These are phyloP conservation scores for Cryptococcus floricola DNA, from an alignment of 1,284 basidiomycete genomes.

Conservation along the genomic window DNA sequence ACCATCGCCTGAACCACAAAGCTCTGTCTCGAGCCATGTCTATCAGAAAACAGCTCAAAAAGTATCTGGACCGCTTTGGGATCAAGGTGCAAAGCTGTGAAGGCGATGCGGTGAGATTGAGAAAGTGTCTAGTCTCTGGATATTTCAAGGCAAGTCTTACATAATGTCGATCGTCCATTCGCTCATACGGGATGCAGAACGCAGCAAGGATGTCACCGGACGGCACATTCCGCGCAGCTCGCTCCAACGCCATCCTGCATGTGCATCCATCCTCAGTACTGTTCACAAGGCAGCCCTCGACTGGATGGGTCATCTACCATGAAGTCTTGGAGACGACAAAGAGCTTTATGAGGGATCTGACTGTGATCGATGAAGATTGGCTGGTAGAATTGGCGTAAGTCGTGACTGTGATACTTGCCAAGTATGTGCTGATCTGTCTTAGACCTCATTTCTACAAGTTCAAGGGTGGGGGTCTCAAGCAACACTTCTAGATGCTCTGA, in stretches of 20 bases:
- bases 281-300: conserved; percentile 83
- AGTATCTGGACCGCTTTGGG: conserved; percentile 83
- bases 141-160: conserved; percentile 64
- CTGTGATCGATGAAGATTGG: conserved; percentile 55
- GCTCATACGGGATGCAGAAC: conserved; percentile 52
- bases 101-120: conserved; percentile 71
- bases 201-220: conserved; percentile 84
- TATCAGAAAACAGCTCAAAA: conserved; percentile 85
- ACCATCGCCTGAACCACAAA: conserved; percentile 86
- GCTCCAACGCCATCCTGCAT: conserved; percentile 75
- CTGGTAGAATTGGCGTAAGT: conserved; percentile 52
- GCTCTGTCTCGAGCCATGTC: conserved; percentile 87
- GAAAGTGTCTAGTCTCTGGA: conserved; percentile 81
- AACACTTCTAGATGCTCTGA: conserved; percentile 24
- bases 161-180: not conserved
- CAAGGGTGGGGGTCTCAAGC: conserved; percentile 43
- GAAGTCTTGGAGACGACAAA: conserved; percentile 96
- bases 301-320: conserved; percentile 91
- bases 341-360: conserved; percentile 58
- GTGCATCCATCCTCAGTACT: conserved; percentile 92
- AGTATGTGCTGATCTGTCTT: not conserved
- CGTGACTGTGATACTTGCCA: not conserved
- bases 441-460: conserved; percentile 48
- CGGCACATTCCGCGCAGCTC: conserved; percentile 79
- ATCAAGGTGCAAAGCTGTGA: conserved; percentile 75